Conservation (phyloP, 352 stramenopile species). For the Phytophthora colocasiae region DNA sequence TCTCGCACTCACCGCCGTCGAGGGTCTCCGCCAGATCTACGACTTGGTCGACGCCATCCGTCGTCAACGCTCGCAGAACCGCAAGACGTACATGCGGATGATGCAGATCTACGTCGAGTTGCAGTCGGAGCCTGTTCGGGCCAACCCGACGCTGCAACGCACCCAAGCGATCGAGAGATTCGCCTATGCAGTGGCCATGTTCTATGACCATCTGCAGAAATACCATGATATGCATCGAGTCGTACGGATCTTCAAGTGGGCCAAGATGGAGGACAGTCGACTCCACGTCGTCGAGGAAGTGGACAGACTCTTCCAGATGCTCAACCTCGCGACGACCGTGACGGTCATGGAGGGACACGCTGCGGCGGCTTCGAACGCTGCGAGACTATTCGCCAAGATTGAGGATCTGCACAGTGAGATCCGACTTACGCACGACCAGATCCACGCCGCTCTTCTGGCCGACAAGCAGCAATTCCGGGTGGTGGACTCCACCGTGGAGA, state of each 20-base stretch:
- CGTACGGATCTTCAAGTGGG: constrained; percentile 24
- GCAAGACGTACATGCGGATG: constrained; percentile 20
- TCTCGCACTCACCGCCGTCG: not conserved
- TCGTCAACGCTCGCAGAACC: constrained; percentile 20
- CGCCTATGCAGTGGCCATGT: constrained; percentile 5
- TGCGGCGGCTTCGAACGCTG: constrained; percentile 8
- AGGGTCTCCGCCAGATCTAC: constrained; percentile 19
- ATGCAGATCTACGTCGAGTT: constrained; percentile 29
- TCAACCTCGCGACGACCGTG: constrained; percentile 27
- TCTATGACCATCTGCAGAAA: constrained; percentile 24
- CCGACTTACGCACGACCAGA: constrained; percentile 20
- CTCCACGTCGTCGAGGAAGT: constrained; percentile 35
- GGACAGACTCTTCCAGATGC: constrained; percentile 38
- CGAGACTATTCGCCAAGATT: constrained; percentile 21
- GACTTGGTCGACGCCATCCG: constrained; percentile 26
- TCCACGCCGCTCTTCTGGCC: constrained; percentile 14
- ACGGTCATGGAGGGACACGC: constrained; percentile 25
- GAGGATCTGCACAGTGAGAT: constrained; percentile 16
- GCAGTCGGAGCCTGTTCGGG: constrained; percentile 15
- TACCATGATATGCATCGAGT: constrained; percentile 26
- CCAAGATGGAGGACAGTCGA: constrained; percentile 36
- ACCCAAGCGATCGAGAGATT: constrained; percentile 17
- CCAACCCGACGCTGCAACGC: constrained; percentile 13
- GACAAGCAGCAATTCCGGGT: not conserved
- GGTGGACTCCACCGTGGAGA: too few species aligned